Base-by-base conservation (phyloP, 2,329 filamentous ascomycete genomes). In the Botrytis byssoidea region DNA sequence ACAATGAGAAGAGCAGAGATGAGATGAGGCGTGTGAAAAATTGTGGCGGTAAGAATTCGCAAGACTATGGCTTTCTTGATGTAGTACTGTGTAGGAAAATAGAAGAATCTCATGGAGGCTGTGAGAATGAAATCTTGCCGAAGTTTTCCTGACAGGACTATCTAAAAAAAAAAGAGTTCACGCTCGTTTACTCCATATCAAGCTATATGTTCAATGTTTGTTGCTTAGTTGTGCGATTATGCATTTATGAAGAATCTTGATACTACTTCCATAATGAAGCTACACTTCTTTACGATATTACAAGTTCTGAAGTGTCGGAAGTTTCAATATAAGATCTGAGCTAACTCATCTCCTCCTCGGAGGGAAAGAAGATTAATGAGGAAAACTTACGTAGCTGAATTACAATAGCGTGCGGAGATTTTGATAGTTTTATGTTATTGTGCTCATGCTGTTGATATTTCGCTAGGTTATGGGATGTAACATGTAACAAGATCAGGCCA, bases 201-300 rank as follows among this genome's bases (percentile, higher is more conserved):
- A 55, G 25, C 48, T 16, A 16, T 4, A 16, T 55, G 12, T n/a
- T n/a, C 16, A 3, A n/a, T n/a, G 25, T 12, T 2, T 5, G 0
- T 29, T 51, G 1, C n/a, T n/a, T 55, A 12, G n/a, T 29, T 55
- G 1, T 55, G 3, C 12, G 46, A 10, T 25, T 10, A 25, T 48
- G 3, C 14, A 16, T 16, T 55, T 14, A n/a, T 16, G 5, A 55
- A 8, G 12, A 0, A 6, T 3, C 2, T 14, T 55, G 25, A 16
- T n/a, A 0, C 12, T 4, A 0, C 2, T 2, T 3, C 16, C 14
- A 25, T 2, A n/a, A 16, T 29, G 1, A 29, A 16, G 25, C 12
- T 29, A 7, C 25, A 55, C 5, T n/a, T 8, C 12, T 2, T 29
- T 8, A 25, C 4, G 10, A 2, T 48, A 10, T 48, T 25, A n/a